These are phyloP conservation scores for Pulveroboletus sp. DNA, from an alignment of 768 basidiomycete species.

Conservation along the genomic window DNA sequence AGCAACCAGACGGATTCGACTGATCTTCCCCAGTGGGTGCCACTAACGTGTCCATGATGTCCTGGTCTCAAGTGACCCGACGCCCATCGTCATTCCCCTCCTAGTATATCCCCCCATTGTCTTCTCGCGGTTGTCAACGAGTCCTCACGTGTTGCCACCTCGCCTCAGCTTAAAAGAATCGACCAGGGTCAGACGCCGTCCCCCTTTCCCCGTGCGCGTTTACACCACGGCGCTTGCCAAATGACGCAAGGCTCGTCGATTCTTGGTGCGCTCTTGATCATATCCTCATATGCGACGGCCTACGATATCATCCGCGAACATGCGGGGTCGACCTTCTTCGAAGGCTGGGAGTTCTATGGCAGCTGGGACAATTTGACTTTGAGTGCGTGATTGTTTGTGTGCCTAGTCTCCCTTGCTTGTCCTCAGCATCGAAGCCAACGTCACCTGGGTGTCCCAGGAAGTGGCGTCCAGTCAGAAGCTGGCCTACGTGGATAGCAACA, in stretches of 20 bases:
- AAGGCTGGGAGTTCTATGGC: conserved; percentile 52
- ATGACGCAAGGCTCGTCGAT: conserved; percentile 12
- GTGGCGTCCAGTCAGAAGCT: conserved; percentile 46
- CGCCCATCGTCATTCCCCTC: not conserved
- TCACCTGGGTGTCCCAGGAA: conserved; percentile 49
- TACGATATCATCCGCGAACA: conserved; percentile 42
- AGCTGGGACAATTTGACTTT: conserved; percentile 42
- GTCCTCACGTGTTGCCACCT: conserved; percentile 1
- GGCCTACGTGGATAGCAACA: conserved; percentile 54
- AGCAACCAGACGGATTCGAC: too few relatives aligned
- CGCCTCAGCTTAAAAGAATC: conserved; percentile 3
- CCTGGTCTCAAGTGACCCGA: not conserved
- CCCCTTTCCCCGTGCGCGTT: not conserved
- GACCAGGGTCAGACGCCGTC: not conserved
- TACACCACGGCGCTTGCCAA: not conserved
- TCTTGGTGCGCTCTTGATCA: not conserved
- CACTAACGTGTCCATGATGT: not conserved
- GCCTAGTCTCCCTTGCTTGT: not conserved
- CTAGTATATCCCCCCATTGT: not conserved
- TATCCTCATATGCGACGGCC: conserved; percentile 5
- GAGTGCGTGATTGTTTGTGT: conserved; percentile 16
- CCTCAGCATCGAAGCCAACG: conserved; percentile 45
- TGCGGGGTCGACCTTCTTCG: conserved; percentile 48
- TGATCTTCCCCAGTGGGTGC: not conserved
- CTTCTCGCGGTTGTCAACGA: not conserved